Conservation (phyloP, 2,329 filamentous ascomycete species). For the Arachnomyces sp. region DNA sequence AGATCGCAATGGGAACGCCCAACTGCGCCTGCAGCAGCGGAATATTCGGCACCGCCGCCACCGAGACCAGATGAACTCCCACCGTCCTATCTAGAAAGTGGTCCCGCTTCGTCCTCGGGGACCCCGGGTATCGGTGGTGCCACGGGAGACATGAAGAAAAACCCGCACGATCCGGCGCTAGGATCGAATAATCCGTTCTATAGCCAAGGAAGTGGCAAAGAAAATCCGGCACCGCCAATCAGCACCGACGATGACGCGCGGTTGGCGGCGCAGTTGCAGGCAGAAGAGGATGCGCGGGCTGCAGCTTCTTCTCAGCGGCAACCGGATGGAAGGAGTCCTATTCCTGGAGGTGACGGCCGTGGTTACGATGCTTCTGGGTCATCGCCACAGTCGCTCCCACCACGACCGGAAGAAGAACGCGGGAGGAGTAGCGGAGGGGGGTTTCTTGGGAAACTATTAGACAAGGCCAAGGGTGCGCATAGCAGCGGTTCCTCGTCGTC, state of each 20-base stretch:
- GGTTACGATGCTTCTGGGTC: too few relatives aligned
- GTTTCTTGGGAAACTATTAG: too few relatives aligned
- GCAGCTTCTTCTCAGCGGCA: too few relatives aligned
- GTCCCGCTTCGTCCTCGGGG: slow-evolving; percentile 22
- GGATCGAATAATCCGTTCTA: slow-evolving; percentile 69
- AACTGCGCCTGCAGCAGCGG: slow-evolving; percentile 53
- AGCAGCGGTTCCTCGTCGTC: too few relatives aligned
- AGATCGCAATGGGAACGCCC: slow-evolving; percentile 87
- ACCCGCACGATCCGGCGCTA: slow-evolving; percentile 17
- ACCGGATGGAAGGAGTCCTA: too few relatives aligned
- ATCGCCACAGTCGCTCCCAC: too few relatives aligned
- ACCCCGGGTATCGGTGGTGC: slow-evolving; percentile 29
- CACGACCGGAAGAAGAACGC: too few relatives aligned
- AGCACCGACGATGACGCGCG: slow-evolving; percentile 58
- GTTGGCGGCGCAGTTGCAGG: slow-evolving; percentile 69
- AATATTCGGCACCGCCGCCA: slow-evolving; percentile 32
- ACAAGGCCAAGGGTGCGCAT: too few relatives aligned
- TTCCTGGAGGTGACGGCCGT: too few relatives aligned
- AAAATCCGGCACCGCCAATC: slow-evolving; percentile 3
- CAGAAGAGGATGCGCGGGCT: slow-evolving; percentile 67
- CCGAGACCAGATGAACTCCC: slow-evolving; percentile 25
- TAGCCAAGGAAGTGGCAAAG: slow-evolving; percentile 6
- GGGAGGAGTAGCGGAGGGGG: too few relatives aligned
- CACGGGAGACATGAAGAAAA: slow-evolving; percentile 37
- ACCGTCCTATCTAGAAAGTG: slow-evolving; percentile 48